These are phyloP conservation scores for Asterionellopsis glacialis DNA, from an alignment of 108 stramenopile genomes.

Conservation along the genomic window DNA sequence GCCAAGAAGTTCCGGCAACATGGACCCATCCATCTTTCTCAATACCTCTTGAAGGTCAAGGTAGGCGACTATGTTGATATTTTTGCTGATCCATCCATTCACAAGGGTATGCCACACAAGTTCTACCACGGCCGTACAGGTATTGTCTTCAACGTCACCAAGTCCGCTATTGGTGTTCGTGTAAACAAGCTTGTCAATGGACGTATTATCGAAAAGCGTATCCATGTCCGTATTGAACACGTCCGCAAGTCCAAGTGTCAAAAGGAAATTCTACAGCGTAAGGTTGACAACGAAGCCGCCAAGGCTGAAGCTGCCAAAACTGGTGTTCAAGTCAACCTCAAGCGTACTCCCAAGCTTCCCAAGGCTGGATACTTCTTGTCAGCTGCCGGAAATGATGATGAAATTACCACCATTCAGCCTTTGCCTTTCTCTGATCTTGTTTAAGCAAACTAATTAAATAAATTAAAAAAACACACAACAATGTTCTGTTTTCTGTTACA, in stretches of 20 bases:
- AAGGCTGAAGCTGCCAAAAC: slow-evolving; percentile 84
- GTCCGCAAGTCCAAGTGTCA: slow-evolving; percentile 94
- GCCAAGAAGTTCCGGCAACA: slow-evolving; percentile 94
- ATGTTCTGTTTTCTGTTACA: no score
- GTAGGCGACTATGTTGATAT: slow-evolving; percentile 99
- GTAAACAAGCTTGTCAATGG: slow-evolving; percentile 98
- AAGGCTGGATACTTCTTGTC: slow-evolving; percentile 91
- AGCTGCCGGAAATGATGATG: slow-evolving; percentile 61
- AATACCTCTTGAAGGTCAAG: slow-evolving; percentile 88
- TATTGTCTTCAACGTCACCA: slow-evolving; percentile 98
- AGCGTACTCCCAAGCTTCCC: slow-evolving; percentile 92
- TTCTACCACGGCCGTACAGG: slow-evolving; percentile 99
- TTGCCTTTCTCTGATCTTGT: slow-evolving; percentile 90
- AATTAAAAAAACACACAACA: no score
- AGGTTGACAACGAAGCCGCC: slow-evolving; percentile 72
- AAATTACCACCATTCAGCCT: slow-evolving; percentile 88
- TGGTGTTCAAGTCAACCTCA: slow-evolving; percentile 82
- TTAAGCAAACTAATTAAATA: slow-evolving; percentile 30
- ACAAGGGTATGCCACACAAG: slow-evolving; percentile 99
- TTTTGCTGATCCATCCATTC: slow-evolving; percentile 95
- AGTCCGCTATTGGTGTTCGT: slow-evolving; percentile 93
- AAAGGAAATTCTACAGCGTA: slow-evolving; percentile 85
- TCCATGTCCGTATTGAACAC: slow-evolving; percentile 99
- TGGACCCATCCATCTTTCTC: slow-evolving; percentile 87
- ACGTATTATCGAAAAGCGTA: slow-evolving; percentile 96